Conservation (phyloP, 1,284 basidiomycete species). For the Ceraceosorus guamensis region DNA sequence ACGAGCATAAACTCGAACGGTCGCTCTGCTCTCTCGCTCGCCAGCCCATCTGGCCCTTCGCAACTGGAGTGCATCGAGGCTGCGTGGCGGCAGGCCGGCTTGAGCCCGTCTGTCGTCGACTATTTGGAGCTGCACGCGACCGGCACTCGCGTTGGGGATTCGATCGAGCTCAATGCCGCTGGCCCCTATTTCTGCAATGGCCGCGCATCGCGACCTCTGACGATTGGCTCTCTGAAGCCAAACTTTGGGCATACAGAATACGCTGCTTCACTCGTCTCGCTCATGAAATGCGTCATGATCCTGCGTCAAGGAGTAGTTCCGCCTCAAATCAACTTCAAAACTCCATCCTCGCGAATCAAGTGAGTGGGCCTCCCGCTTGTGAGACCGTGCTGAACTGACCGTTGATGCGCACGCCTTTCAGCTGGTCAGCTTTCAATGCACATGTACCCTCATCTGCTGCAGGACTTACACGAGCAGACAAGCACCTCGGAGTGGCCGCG, state of each 20-base stretch:
- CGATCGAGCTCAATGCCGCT: constrained; percentile 16
- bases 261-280: constrained; percentile 16
- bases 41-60: neutral
- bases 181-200: constrained; percentile 11
- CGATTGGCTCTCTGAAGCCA: constrained; percentile 22
- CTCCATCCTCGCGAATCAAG: constrained; percentile 11
- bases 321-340: constrained; percentile 16
- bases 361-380: no score
- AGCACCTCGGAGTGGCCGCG: no score
- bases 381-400: no score
- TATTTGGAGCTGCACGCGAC: constrained; percentile 21
- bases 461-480: no score
- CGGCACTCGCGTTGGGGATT: constrained; percentile 21
- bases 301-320: constrained; percentile 11
- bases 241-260: constrained; percentile 21
- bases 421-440: no score
- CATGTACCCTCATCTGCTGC: no score
- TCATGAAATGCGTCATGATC: constrained; percentile 16
- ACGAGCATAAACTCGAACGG: neutral
- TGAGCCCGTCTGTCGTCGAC: no score
- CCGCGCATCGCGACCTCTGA: constrained; percentile 9
- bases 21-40: neutral
- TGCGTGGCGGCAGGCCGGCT: no score
- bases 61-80: no score
- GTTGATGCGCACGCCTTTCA: no score